phyloP scores from a whole-genome alignment of 31 red algal species.

The Bonnemaisonia californica region DNA sequence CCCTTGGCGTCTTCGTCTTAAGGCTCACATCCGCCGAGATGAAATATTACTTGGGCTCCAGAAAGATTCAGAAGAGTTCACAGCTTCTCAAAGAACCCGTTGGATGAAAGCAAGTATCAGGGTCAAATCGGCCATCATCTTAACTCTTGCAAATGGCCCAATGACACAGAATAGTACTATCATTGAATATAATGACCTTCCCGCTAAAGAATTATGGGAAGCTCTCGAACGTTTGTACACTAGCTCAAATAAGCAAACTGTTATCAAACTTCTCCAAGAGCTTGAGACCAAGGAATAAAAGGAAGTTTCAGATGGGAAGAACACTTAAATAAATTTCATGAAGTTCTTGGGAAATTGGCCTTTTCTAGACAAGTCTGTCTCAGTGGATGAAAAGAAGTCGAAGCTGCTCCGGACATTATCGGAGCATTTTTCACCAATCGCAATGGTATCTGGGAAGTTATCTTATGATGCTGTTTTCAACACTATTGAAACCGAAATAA shows the following conservation, averaged over 20 bases:
- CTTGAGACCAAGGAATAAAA: neutral
- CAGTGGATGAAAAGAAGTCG: neutral
- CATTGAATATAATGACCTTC: neutral
- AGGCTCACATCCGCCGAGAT: no score
- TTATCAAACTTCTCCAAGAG: conserved; percentile 4
- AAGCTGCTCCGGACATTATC: neutral
- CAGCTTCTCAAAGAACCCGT: no score
- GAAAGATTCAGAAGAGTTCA: no score
- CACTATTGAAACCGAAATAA: neutral
- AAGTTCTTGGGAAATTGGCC: neutral
- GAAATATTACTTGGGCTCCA: no score
- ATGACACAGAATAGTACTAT: no score
- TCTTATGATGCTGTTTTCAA: neutral
- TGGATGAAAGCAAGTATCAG: no score
- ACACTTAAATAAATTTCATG: conserved; percentile 2
- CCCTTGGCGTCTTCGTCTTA: neutral
- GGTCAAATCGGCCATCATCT: no score
- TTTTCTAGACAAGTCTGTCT: neutral
- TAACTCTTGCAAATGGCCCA: no score
- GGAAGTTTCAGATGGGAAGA: neutral
- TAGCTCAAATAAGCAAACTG: neutral
- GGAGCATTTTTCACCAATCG: neutral
- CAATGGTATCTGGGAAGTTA: neutral
- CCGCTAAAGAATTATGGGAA: neutral
- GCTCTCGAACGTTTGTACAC: neutral